Conservation (phyloP, 2,329 filamentous ascomycete genomes). For the Botrytis deweyae region DNA sequence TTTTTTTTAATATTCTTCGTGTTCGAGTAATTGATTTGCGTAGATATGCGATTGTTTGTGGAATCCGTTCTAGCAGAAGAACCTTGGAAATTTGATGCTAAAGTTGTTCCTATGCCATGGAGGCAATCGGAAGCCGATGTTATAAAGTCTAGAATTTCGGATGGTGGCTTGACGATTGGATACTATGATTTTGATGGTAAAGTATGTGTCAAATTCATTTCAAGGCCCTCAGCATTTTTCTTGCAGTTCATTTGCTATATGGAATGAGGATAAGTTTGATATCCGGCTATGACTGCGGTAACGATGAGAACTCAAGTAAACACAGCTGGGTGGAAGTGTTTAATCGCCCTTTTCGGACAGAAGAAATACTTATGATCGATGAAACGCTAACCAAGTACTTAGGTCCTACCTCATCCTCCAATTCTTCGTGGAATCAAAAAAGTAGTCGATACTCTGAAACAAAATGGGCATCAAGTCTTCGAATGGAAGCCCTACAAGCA, state of each 20-base stretch:
- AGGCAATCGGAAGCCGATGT: conserved; percentile 34
- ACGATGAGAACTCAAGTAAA: not conserved
- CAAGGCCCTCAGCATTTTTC: not conserved
- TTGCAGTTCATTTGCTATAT: no score
- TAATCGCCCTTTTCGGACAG: not conserved
- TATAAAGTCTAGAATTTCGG: conserved; percentile 40
- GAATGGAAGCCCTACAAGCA: conserved; percentile 41
- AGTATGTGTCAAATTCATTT: conserved; percentile 27
- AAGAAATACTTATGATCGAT: not conserved
- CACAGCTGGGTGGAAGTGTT: not conserved
- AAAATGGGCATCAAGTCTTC: conserved; percentile 53
- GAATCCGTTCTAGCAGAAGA: conserved; percentile 39
- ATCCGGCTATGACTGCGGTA: conserved; percentile 40
- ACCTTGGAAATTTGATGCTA: conserved; percentile 43
- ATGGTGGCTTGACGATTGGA: conserved; percentile 41
- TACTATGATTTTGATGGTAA: conserved; percentile 41
- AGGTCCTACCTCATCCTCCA: conserved; percentile 51
- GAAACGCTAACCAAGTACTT: not conserved
- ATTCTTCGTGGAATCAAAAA: conserved; percentile 53
- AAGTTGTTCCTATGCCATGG: conserved; percentile 47
- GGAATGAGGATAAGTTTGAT: conserved; percentile 32
- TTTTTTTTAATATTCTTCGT: conserved; percentile 32
- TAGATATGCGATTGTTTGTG: conserved; percentile 40
- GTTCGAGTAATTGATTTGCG: conserved; percentile 28
- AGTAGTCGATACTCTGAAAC: conserved; percentile 49